Percentiles rank a stretch among this genome's conserved stretches.
Evolutionary conservation across 768 basidiomycete genomes (phyloP).

Genomic region (Lactarius psammicola): DNA sequence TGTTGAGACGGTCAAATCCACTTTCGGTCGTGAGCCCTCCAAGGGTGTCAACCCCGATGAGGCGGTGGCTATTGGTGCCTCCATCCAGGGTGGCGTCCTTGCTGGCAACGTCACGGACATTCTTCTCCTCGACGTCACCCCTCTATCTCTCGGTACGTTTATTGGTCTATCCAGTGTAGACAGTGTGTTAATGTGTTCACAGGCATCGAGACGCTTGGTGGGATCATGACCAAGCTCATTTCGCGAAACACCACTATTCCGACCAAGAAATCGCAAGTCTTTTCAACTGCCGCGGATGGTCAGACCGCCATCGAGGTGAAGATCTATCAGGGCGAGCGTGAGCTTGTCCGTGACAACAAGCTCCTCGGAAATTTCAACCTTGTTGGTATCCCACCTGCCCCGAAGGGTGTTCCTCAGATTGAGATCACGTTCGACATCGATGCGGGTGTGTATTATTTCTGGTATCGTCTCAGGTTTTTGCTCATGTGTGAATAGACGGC

Average conservation of each 20-base stretch:
- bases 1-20: constrained; percentile 84
- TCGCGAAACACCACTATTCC: constrained; percentile 98
- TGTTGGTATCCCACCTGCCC: constrained; percentile 88
- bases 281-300: constrained; percentile 98
- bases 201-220: constrained; percentile 95
- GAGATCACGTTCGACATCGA: constrained; percentile 96
- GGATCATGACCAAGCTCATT: constrained; percentile 99
- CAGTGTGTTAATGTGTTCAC: background rate
- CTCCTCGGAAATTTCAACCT: constrained; percentile 99
- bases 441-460: constrained; percentile 52
- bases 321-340: constrained; percentile 99
- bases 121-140: constrained; percentile 90
- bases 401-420: constrained; percentile 77
- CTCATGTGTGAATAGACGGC: constrained; percentile 54
- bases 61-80: constrained; percentile 96
- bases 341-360: constrained; percentile 98
- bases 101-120: constrained; percentile 97
- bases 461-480: background rate
- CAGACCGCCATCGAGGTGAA: constrained; percentile 99
- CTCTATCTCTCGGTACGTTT: constrained; percentile 84
- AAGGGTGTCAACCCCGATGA: constrained; percentile 99
- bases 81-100: constrained; percentile 97
- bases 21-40: constrained; percentile 95
- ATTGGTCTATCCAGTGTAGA: background rate
- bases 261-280: constrained; percentile 98